A percentile compares a stretch with the other conserved stretches of the same genome.
These are phyloP conservation scores for Wickerhamomyces ciferrii DNA, from an alignment of 805 yeast species.

Conservation along the genomic window DNA sequence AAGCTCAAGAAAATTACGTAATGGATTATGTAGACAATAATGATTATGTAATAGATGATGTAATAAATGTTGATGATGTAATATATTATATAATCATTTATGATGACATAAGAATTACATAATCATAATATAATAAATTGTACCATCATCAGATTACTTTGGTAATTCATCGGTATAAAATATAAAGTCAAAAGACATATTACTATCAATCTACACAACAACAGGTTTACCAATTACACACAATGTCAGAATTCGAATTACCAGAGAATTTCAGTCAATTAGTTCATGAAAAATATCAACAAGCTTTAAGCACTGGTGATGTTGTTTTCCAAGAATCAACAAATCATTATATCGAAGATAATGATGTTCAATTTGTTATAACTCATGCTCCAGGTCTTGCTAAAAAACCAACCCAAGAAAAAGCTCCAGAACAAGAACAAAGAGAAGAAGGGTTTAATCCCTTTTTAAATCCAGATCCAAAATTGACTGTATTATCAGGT, in stretches of 20 bases:
- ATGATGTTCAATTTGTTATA: slow-evolving; percentile 26
- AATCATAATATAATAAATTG: too few species aligned
- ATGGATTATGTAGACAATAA: too few species aligned
- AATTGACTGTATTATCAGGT: slow-evolving; percentile 53
- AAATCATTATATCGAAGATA: slow-evolving; percentile 23
- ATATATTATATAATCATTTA: neutral
- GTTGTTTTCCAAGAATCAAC: slow-evolving; percentile 49
- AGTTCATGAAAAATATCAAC: slow-evolving; percentile 35
- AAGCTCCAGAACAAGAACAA: slow-evolving; percentile 24
- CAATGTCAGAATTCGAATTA: slow-evolving; percentile 20
- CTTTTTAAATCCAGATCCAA: slow-evolving; percentile 75
- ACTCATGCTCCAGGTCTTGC: slow-evolving; percentile 27
- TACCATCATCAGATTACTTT: neutral
- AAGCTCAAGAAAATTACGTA: too few species aligned
- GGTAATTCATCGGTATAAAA: too few species aligned
- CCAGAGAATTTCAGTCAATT: slow-evolving; percentile 33
- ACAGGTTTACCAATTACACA: neutral
- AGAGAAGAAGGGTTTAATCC: slow-evolving; percentile 50
- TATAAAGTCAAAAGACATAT: too few species aligned
- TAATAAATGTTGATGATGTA: neutral
- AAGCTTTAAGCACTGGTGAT: slow-evolving; percentile 41
- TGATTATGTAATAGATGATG: neutral
- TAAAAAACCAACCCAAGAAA: slow-evolving; percentile 33
- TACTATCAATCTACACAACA: too few species aligned
- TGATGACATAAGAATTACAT: too few species aligned